phyloP scores from a whole-genome alignment of 1,139 yeast species.

The Petasospora fabianii region DNA sequence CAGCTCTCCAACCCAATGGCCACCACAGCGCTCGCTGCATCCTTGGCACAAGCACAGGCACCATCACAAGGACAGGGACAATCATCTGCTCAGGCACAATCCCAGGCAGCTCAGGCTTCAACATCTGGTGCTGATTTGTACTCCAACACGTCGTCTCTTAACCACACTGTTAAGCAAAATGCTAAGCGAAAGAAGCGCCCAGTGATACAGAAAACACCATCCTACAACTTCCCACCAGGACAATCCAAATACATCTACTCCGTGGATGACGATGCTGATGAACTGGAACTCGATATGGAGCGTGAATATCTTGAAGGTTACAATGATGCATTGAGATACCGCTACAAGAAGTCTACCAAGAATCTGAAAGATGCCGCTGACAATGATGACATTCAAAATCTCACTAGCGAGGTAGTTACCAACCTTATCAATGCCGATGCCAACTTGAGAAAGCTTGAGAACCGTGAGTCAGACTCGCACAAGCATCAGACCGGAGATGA shows the following conservation, averaged over 20 bases:
- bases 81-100: neutral
- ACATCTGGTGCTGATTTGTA: constrained; percentile 11
- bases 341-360: constrained; percentile 28
- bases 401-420: constrained; percentile 16
- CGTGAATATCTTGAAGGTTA: constrained; percentile 70
- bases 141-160: constrained; percentile 16
- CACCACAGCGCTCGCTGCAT: neutral
- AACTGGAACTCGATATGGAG: constrained; percentile 53
- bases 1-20: neutral
- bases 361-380: constrained; percentile 13
- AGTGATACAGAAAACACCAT: constrained; percentile 18
- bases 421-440: constrained; percentile 26
- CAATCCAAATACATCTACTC: constrained; percentile 44
- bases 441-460: constrained; percentile 23
- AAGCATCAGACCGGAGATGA: constrained; percentile 5
- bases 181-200: constrained; percentile 25
- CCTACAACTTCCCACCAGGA: constrained; percentile 16
- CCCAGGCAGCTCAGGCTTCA: neutral
- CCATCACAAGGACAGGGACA: neutral
- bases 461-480: constrained; percentile 23
- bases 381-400: constrained; percentile 12
- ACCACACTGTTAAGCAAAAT: constrained; percentile 11
- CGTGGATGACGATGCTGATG: constrained; percentile 75
- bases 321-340: constrained; percentile 58
- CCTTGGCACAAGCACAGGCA: no score